These are phyloP conservation scores for Mallotus repandus DNA, from an alignment of 441 rosid genomes.

Conservation along the genomic window DNA sequence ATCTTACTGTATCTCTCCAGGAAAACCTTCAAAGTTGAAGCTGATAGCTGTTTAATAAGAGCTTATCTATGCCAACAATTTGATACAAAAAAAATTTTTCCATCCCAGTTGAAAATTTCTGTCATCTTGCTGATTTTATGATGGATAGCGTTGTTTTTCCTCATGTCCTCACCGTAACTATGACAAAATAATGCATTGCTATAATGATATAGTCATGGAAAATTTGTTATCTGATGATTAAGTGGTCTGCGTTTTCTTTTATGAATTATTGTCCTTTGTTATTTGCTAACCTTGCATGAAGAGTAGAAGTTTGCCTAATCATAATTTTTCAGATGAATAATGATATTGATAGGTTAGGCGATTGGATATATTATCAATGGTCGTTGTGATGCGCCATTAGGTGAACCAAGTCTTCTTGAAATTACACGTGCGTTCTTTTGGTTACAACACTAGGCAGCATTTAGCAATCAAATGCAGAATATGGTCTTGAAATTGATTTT, in stretches of 20 bases:
- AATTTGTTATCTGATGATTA: neutral
- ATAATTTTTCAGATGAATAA: neutral
- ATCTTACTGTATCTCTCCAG: slow-evolving; percentile 16
- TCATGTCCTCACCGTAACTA: neutral
- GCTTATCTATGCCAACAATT: slow-evolving; percentile 14
- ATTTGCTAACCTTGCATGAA: neutral
- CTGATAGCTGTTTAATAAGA: slow-evolving; percentile 29
- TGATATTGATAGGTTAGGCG: neutral
- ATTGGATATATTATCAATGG: neutral
- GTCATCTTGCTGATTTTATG: neutral
- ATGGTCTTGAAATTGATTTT: neutral
- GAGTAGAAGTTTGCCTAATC: neutral
- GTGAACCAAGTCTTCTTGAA: neutral
- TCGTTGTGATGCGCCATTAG: neutral
- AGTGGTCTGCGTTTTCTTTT: neutral
- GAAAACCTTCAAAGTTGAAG: slow-evolving; percentile 13
- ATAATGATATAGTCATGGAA: neutral
- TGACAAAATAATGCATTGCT: neutral
- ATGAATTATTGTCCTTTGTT: too few species aligned
- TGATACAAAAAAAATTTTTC: neutral
- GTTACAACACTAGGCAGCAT: too few species aligned
- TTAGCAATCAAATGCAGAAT: neutral
- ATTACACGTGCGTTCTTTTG: too few species aligned
- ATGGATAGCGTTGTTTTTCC: neutral
- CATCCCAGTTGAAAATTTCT: neutral